phyloP scores from a whole-genome alignment of 1,284 basidiomycete species.

The Trametes versicolor region DNA sequence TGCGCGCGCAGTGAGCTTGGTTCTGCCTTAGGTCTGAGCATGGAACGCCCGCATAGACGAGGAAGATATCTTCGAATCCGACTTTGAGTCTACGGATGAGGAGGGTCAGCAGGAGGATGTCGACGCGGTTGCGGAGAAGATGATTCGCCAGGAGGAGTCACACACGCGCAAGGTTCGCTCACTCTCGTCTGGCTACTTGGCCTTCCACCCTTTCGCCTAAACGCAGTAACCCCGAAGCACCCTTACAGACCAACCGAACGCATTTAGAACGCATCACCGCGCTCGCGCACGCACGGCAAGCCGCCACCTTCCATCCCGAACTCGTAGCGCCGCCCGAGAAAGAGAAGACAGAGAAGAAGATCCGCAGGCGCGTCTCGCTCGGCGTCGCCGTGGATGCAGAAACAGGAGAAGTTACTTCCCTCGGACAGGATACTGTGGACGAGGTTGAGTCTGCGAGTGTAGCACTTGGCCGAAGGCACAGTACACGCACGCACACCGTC shows the following conservation, averaged over 20 bases:
- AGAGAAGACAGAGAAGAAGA: slow-evolving; percentile 46
- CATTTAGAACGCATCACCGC: slow-evolving; percentile 70
- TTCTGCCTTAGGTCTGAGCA: background rate
- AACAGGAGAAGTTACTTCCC: slow-evolving; percentile 59
- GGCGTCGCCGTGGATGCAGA: slow-evolving; percentile 63
- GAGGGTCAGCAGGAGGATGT: slow-evolving; percentile 65
- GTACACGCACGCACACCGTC: slow-evolving; percentile 70
- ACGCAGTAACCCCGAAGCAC: slow-evolving; percentile 22
- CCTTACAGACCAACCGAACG: slow-evolving; percentile 58
- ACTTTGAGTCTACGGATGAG: slow-evolving; percentile 85
- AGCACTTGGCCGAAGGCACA: slow-evolving; percentile 62
- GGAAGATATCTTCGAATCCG: slow-evolving; percentile 80
- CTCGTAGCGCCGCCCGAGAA: slow-evolving; percentile 39
- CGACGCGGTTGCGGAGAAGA: slow-evolving; percentile 62
- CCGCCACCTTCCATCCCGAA: slow-evolving; percentile 70
- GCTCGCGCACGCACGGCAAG: slow-evolving; percentile 69
- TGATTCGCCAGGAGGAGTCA: slow-evolving; percentile 68
- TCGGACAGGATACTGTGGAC: slow-evolving; percentile 15
- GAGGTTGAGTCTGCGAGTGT: slow-evolving; percentile 11
- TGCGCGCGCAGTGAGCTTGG: slow-evolving; percentile 35
- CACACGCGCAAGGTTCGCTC: slow-evolving; percentile 60
- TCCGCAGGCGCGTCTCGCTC: slow-evolving; percentile 62
- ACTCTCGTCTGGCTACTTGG: background rate
- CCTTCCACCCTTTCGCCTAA: background rate
- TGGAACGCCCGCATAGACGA: slow-evolving; percentile 60